Evolutionary conservation across 2,329 filamentous ascomycete genomes (phyloP), one percentile per base, ranked within the genome.

Genomic region (Pseudocercospora ulei): DNA sequence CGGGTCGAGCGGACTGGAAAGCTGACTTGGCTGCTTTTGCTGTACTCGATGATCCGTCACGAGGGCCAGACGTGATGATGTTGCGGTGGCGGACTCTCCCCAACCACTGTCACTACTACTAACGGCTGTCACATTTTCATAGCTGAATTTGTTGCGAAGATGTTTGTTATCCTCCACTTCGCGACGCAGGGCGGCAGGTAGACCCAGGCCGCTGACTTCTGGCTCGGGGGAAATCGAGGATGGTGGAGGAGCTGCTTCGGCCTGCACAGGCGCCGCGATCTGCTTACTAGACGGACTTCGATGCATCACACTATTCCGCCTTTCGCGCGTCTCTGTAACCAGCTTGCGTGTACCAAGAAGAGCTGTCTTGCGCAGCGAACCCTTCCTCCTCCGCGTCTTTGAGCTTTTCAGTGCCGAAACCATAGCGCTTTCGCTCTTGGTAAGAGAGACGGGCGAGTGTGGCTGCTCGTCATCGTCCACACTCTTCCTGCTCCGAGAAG

Each of bases 311-410:
- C 56, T 62, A 39, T 55, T 57, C 47, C 52, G 55, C 45, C 76
- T 49, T 65, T 72, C 54, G 63, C 70, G 51, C 75, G 76, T 44
- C 73, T 70, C 59, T 73, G 76, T 38, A 70, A 75, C 45, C 13
- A 58, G 45, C n/a, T 54, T 47, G 35, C 80, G 79, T 46, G 81
- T 80, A 9, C 84, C 83, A 11, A 94, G 69, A 33, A 94, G 68
- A 16, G 85, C 86, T 7, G 83, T 84, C 62, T 94, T 94, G 43
- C 87, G 75, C 58, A 95, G 67, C 7, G 87, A 94, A 3, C 85
- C 86, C 57, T 82, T 82, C 43, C 87, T 75, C 53, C 78, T 78
- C 39, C 85, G 70, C 30, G 75, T 75, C 58, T 69, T 44, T 39
- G 56, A 45, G 16, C 65, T 41, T 28, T 46, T 47, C 30, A 49